Percentiles rank a stretch among this genome's conserved stretches.
Evolutionary conservation across 257 asterid genomes (phyloP).

Genomic region (Solanum verrucosum): DNA sequence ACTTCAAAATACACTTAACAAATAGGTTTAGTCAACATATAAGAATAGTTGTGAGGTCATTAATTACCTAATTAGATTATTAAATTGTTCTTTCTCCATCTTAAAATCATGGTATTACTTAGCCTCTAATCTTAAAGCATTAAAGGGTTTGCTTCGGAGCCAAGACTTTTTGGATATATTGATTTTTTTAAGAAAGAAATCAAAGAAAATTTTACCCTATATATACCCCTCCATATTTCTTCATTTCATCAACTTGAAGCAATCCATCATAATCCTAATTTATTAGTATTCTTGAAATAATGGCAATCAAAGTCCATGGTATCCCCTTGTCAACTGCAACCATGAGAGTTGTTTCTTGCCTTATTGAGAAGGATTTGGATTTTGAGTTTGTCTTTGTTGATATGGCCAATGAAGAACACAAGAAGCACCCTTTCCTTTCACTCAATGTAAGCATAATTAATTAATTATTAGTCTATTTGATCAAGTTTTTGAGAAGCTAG

Average conservation of each 20-base stretch:
- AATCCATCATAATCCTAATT: neutral
- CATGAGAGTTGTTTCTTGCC: slow-evolving; percentile 28
- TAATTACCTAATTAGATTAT: neutral
- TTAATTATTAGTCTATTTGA: neutral
- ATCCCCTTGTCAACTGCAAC: slow-evolving; percentile 22
- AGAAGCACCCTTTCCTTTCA: slow-evolving; percentile 36
- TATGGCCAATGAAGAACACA: slow-evolving; percentile 36
- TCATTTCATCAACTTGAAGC: neutral
- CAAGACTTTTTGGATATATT: neutral
- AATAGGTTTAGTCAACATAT: neutral
- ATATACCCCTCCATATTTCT: neutral
- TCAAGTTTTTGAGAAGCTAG: neutral
- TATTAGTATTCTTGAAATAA: neutral
- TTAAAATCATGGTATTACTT: neutral
- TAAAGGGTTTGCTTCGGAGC: neutral
- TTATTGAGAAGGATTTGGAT: slow-evolving; percentile 37
- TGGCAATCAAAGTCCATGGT: slow-evolving; percentile 51
- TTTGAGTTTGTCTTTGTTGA: slow-evolving; percentile 29
- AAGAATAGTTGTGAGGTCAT: neutral
- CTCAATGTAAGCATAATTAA: slow-evolving; percentile 27
- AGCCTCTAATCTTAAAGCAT: neutral
- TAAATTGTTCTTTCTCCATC: neutral
- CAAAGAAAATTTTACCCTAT: neutral
- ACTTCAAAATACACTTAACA: neutral
- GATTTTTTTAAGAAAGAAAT: neutral